Conservation (phyloP, 495 filamentous ascomycete genomes). For the Trichoderma asperelloides region DNA sequence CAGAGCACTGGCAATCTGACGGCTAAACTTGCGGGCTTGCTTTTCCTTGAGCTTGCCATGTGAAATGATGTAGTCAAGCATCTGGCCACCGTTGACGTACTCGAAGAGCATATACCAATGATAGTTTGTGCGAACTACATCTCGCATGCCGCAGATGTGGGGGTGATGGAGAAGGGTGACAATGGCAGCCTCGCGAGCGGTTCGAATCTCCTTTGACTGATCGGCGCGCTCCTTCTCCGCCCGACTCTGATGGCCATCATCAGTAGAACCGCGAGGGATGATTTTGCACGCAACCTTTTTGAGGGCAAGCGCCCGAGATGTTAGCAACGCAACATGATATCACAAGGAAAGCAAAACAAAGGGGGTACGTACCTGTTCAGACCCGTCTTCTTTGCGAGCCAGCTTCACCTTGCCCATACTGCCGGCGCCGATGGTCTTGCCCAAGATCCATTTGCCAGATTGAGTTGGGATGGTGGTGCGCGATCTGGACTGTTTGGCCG, state of each 20-base stretch:
- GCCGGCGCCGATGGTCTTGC: slow-evolving; percentile 94
- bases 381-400: slow-evolving; percentile 69
- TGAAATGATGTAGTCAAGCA: slow-evolving; percentile 99
- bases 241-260: slow-evolving; percentile 62
- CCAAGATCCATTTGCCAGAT: slow-evolving; percentile 83
- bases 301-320: not conserved
- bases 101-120: slow-evolving; percentile 99
- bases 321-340: slow-evolving; percentile 17
- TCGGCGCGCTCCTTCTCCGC: slow-evolving; percentile 82
- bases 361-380: slow-evolving; percentile 58
- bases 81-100: slow-evolving; percentile 98
- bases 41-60: slow-evolving; percentile 98
- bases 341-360: not conserved
- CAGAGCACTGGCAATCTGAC: slow-evolving; percentile 95
- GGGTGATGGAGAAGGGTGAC: slow-evolving; percentile 92
- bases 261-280: slow-evolving; percentile 77
- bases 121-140: slow-evolving; percentile 89
- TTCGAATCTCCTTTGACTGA: slow-evolving; percentile 93
- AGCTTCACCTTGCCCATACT: slow-evolving; percentile 97
- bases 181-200: slow-evolving; percentile 92
- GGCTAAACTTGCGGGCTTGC: slow-evolving; percentile 92
- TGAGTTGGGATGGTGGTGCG: slow-evolving; percentile 76
- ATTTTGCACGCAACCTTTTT: slow-evolving; percentile 91
- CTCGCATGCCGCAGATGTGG: slow-evolving; percentile 93
- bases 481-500: slow-evolving; percentile 46